A percentile compares a stretch with the other conserved stretches of the same genome.
These are phyloP conservation scores for Candida palmyrensis DNA, from an alignment of 805 yeast species.

Conservation along the genomic window DNA sequence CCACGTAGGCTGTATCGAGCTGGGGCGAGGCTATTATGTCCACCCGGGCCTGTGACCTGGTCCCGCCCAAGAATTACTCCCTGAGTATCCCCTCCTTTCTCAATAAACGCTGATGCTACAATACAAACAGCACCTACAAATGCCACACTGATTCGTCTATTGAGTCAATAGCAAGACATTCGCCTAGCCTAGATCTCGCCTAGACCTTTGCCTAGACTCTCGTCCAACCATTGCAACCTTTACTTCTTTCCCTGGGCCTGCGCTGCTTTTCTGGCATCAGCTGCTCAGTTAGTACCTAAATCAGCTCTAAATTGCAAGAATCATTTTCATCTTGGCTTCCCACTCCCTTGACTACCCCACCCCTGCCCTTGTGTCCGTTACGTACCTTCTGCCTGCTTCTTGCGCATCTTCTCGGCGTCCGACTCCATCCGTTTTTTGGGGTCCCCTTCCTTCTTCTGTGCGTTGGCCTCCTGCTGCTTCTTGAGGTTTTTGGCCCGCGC, in stretches of 20 bases:
- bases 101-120: neutral
- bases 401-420: constrained; percentile 87
- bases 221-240: too few species aligned
- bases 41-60: too few species aligned
- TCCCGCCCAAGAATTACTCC: too few species aligned
- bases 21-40: too few species aligned
- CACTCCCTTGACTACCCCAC: constrained; percentile 1
- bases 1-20: too few species aligned
- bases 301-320: neutral
- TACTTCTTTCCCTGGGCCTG: constrained; percentile 8
- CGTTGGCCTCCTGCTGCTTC: constrained; percentile 62
- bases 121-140: neutral
- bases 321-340: neutral
- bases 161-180: neutral
- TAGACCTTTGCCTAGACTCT: too few species aligned
- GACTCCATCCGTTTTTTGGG: constrained; percentile 80
- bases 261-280: constrained; percentile 44
- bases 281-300: constrained; percentile 16
- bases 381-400: constrained; percentile 79
- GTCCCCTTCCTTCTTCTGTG: constrained; percentile 68
- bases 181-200: too few species aligned
- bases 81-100: too few species aligned
- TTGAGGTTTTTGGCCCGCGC: constrained; percentile 86
- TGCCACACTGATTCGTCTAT: neutral
- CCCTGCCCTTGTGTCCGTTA: too few species aligned